Evolutionary conservation across 2,329 filamentous ascomycete genomes (phyloP), one percentile per base, ranked within the genome.

Genomic region (Ceratocystis cacaofunesta): DNA sequence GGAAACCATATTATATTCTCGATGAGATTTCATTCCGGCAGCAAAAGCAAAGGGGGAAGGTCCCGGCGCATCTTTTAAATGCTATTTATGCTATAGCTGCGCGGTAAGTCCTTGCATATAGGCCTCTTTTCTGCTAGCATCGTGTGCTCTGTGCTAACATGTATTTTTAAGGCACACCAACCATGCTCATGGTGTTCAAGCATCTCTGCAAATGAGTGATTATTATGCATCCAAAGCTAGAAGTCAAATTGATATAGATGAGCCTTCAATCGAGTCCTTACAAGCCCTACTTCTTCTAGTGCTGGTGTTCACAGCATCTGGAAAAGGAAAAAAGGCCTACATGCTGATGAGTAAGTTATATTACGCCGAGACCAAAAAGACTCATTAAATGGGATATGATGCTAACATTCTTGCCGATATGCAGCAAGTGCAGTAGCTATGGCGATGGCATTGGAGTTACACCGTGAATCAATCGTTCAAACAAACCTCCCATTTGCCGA

Each of bases 261-360:
- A 92, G 69, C 89, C 90, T 4, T 89, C 86, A 0, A 83, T 94
- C 55, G 89, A 95, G 72, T 82, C 83, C 43, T 75, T 95, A 7
- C 89, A 95, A 73, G 82, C 89, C 2, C 78, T 92, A 17, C 76
- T 95, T 58, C 78, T 95, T 8, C 81, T 95, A 1, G 84, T 87
- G 0, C 84, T 87, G 71, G 86, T 89, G 2, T 92, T 85, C 70
- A 90, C 86, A 61, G 89, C 90, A 44, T 80, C 85, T 36, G 90
- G 90, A 30, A 85, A 87, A 71, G 89, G 90, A 17, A 92, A 89
- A 75, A 94, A 89, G 74, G 86, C 89, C 0, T 94, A 91, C 70
- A 95, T 95, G 90, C 79, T 91, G 48, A 79, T 95, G 70, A 84
- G 89, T 89, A 85, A 22, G 77, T 71, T 30, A 17, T 19, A 17